phyloP scores from a whole-genome alignment of 2,329 filamentous ascomycete species.

The Periconia sp. region DNA sequence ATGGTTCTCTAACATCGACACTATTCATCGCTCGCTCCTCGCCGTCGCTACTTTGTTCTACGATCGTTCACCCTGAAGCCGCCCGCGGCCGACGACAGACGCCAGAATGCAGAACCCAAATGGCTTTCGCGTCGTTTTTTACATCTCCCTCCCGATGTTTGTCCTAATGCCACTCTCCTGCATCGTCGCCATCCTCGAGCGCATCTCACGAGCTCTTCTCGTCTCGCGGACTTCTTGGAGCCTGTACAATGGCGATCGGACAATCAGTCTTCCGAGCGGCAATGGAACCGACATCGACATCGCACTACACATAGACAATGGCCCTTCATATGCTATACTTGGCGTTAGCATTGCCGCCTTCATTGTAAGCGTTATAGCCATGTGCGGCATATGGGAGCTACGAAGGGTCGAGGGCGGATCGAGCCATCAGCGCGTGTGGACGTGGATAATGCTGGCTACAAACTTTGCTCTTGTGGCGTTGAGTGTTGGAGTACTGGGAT shows the following conservation, averaged over 20 bases:
- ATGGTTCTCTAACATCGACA: too few relatives aligned
- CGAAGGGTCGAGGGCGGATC: constrained; percentile 27
- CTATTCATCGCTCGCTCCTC: too few relatives aligned
- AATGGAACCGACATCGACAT: constrained; percentile 15
- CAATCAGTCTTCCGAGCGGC: constrained; percentile 15
- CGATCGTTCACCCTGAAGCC: too few relatives aligned
- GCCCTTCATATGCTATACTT: constrained; percentile 23
- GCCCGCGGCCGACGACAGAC: neutral
- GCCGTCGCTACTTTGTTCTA: too few relatives aligned
- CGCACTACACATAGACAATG: constrained; percentile 16
- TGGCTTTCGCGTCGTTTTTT: constrained; percentile 26
- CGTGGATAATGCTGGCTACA: constrained; percentile 26
- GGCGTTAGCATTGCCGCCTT: constrained; percentile 22
- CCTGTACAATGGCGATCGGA: constrained; percentile 14
- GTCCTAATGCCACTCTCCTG: constrained; percentile 29
- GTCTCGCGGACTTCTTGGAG: constrained; percentile 15
- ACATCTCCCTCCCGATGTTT: constrained; percentile 28
- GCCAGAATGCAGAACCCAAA: constrained; percentile 27
- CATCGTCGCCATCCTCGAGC: constrained; percentile 32
- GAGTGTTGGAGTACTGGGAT: constrained; percentile 28
- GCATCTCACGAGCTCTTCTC: constrained; percentile 26
- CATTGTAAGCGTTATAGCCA: constrained; percentile 22
- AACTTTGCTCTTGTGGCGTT: constrained; percentile 21
- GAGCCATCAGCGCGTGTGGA: constrained; percentile 27
- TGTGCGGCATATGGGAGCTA: constrained; percentile 37